Conservation (phyloP, 768 basidiomycete species). For the Russula sp. region DNA sequence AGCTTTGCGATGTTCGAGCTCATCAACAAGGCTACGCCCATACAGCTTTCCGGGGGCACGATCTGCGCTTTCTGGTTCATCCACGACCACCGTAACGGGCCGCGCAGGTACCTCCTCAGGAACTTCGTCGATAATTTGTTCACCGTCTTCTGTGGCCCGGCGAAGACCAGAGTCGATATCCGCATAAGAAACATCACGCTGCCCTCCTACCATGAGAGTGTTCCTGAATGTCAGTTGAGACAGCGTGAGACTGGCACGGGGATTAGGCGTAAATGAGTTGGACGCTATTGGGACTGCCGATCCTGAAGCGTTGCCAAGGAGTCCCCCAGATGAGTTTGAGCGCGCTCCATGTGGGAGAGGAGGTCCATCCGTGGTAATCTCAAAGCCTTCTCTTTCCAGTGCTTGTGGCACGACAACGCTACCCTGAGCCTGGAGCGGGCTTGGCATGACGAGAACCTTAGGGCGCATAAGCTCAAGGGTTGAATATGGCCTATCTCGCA, state of each 20-base stretch:
- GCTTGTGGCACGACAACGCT: constrained; percentile 27
- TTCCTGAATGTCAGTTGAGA: constrained; percentile 86
- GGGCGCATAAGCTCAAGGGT: constrained; percentile 77
- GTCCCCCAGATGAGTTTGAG: constrained; percentile 36
- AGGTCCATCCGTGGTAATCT: constrained; percentile 58
- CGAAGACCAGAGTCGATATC: constrained; percentile 58
- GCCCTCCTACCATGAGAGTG: constrained; percentile 62
- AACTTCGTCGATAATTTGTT: constrained; percentile 53
- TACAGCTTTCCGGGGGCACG: constrained; percentile 78
- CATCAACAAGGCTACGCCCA: constrained; percentile 86
- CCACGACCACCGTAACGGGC: constrained; percentile 27
- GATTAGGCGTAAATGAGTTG: constrained; percentile 72
- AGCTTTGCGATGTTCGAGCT: constrained; percentile 75
- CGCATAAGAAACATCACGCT: constrained; percentile 51
- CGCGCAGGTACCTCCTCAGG: constrained; percentile 28
- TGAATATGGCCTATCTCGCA: constrained; percentile 55
- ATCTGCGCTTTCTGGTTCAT: constrained; percentile 22
- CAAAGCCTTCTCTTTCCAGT: constrained; percentile 50
- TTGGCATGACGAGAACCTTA: constrained; percentile 92
- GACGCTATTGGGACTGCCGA: constrained; percentile 40
- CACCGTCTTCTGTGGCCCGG: constrained; percentile 70
- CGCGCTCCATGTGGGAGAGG: constrained; percentile 73
- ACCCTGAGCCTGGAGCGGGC: constrained; percentile 57
- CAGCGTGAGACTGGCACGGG: constrained; percentile 60
- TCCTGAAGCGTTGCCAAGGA: constrained; percentile 24